A percentile compares a stretch with the other conserved stretches of the same genome.
phyloP scores from a whole-genome alignment of 225 moss, liverwort and hornwort species.

The Polytrichum commune region DNA sequence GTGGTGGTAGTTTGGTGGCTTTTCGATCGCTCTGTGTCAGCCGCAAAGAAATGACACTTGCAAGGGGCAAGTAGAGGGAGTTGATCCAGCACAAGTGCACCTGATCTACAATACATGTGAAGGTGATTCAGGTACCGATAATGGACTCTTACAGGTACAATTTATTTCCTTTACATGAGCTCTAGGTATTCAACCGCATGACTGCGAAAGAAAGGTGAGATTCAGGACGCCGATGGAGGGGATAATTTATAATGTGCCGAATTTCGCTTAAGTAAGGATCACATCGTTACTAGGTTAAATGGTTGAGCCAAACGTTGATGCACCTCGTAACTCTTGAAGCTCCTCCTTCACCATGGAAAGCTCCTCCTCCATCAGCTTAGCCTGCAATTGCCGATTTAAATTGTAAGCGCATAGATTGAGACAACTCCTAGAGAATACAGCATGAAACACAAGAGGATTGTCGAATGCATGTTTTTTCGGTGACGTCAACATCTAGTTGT shows the following conservation, averaged over 20 bases:
- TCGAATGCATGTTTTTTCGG: neutral
- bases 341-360: constrained; percentile 22
- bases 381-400: constrained; percentile 18
- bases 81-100: constrained; percentile 31
- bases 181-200: neutral
- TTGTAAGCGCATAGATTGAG: neutral
- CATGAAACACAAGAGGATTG: neutral
- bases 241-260: neutral
- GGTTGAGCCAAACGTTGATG: neutral
- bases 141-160: neutral
- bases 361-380: constrained; percentile 35
- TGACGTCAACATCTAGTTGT: neutral
- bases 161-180: no score
- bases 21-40: constrained; percentile 8
- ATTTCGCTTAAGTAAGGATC: neutral
- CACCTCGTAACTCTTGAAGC: constrained; percentile 45
- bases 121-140: neutral
- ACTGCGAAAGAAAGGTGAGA: neutral
- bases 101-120: constrained; percentile 17
- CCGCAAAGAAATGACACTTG: constrained; percentile 50
- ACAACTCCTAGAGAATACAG: neutral
- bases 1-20: constrained; percentile 11
- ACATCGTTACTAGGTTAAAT: neutral
- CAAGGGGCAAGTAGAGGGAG: constrained; percentile 51
- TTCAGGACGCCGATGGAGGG: neutral